These are phyloP conservation scores for Quercus gilva DNA, from an alignment of 306 rosid genomes.

Conservation along the genomic window DNA sequence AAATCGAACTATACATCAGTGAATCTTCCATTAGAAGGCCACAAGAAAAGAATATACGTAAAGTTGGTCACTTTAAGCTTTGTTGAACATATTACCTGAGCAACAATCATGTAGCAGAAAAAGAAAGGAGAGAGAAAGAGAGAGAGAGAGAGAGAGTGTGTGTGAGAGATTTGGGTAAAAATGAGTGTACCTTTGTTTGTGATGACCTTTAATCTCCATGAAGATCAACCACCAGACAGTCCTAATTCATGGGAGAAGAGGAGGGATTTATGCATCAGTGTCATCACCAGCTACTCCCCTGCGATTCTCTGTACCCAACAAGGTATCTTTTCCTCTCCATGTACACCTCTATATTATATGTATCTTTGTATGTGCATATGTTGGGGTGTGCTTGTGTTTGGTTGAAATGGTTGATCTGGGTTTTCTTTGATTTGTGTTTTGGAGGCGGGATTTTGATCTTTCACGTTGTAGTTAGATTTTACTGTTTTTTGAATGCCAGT, in stretches of 20 bases:
- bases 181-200: slow-evolving; percentile 92
- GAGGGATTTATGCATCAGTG: slow-evolving; percentile 83
- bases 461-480: slow-evolving; percentile 23
- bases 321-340: slow-evolving; percentile 41
- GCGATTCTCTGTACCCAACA: slow-evolving; percentile 90
- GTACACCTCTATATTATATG: neutral
- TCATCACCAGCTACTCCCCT: slow-evolving; percentile 79
- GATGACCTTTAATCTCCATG: slow-evolving; percentile 97
- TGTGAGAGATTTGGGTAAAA: slow-evolving; percentile 6
- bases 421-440: slow-evolving; percentile 19
- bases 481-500: neutral
- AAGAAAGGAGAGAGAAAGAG: neutral
- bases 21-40: slow-evolving; percentile 3
- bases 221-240: slow-evolving; percentile 76
- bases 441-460: slow-evolving; percentile 32
- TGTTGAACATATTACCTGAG: neutral
- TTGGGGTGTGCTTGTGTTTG: slow-evolving; percentile 21
- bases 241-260: slow-evolving; percentile 97
- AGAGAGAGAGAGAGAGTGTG: neutral
- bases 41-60: slow-evolving; percentile 14
- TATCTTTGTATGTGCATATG: neutral
- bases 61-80: neutral
- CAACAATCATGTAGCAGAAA: slow-evolving; percentile 32
- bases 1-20: neutral
- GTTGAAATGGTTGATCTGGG: slow-evolving; percentile 39